Evolutionary conservation across 169 alveolate genomes (phyloP), one percentile per base, ranked within the genome.

Genomic region (Eimeria tenella): DNA sequence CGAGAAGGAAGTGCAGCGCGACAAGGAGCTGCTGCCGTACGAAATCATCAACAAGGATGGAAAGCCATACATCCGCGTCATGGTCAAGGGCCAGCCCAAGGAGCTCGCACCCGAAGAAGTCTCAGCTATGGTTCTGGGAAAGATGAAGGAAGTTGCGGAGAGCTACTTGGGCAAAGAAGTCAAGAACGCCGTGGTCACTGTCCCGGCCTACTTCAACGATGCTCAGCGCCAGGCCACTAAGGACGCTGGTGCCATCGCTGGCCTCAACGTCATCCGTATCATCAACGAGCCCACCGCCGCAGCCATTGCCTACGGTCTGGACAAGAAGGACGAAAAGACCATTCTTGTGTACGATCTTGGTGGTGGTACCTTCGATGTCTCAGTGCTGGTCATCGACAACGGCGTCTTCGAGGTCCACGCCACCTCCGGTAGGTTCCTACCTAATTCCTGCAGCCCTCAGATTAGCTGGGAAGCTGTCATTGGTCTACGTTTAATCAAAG

Each of bases 361-460:
- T 77, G 99, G 99, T 95, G 99, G 99, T 89, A 99, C 99, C 86
- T 99, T 99, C 96, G 99, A 99, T 98, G 99, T 99, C 55, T 98
- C 99, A 21, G 97, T 99, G 31, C 97, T 99, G 50, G 98, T 99
- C 90, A 98, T 99, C 93, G 99, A 99, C 96, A 98, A 98, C 94
- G 99, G 99, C 91, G 99, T 98, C 52, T 98, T 98, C 95, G 99
- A 99, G 95, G 99, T 99, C 90, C 97, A 98, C 81, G 99, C 99
- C 42, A 99, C 99, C 17, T 97, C 98, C 77, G 99, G 99, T 93
- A 19, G 31, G 83, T 10, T 10, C 23, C 3, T 25, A 25, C 5
- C 42, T 0, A 63, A 11, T 63, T 11, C 73, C 15, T 63, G 73
- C 2, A 63, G 13, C 21, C 15, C 50, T n/a, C 15, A 19, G 42